Evolutionary conservation across 2,329 filamentous ascomycete genomes (phyloP), one percentile per base, ranked within the genome.

Genomic region (Aureobasidium sp.): DNA sequence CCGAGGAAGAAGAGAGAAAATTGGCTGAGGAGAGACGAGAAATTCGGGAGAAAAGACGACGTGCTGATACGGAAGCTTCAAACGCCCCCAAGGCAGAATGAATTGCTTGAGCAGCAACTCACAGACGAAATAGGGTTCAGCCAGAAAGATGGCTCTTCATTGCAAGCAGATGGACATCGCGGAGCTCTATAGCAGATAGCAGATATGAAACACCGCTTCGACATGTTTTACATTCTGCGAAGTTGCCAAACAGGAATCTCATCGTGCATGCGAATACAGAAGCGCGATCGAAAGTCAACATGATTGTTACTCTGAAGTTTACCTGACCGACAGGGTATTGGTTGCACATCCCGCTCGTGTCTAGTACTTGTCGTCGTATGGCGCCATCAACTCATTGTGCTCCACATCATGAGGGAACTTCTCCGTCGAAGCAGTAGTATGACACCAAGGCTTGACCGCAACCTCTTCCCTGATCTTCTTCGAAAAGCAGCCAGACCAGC

Each of bases 401-500:
- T 64, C 68, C 11, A 71, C 68, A 10, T 64, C 67, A 41, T 69
- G 65, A 9, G 66, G 63, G 32, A 71, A 71, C 15, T 66, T 63
- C 5, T 59, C 55, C 5, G 44, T 47, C 29, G 32, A 49, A 30
- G 55, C 55, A 15, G 55, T 59, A 15, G 32, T 65, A 54, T 71
- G 69, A 61, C 66, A 68, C 69, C 69, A 70, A 10, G 68, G 69
- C 62, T 71, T 71, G 16, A 59, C 65, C 30, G 54, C 59, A 37
- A 69, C 66, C 62, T 70, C 69, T 7, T 62, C 63, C n/a, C 67
- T 44, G 37, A 70, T 68, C 3, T 66, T 66, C 16, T 49, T 48
- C 1, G 69, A 62, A 37, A 71, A 71, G 59, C 69, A 70, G 10
- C 60, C 63, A 0, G 66, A 67, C 69, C 69, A 71, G 13, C 67